Evolutionary conservation across 164 flowering plant species (phyloP), one percentile per base, ranked within the genome.

Genomic region (Annona squamosa): DNA sequence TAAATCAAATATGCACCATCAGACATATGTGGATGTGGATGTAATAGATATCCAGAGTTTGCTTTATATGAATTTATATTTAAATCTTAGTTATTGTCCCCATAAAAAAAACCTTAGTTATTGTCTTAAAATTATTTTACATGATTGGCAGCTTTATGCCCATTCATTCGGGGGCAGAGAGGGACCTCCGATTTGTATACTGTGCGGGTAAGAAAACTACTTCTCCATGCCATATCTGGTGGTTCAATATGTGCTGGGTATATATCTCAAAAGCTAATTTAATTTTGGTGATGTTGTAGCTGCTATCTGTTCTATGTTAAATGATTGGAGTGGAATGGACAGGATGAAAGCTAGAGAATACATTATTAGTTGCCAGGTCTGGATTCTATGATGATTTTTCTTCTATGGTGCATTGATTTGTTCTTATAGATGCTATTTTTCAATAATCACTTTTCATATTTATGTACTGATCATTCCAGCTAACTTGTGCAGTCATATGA

Each of bases 321-420:
- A 82, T 69, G 78, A 88, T 66, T 96, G 99, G 99, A 86, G 88
- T 79, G 99, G 98, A 74, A 89, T 96, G 86, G 90, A 96, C 76
- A 85, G 66, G 73, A 89, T 87, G 81, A 96, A 83, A 78, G 91
- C 98, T 1, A 96, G 87, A 80, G 85, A 88, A 18, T 93, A 84
- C 75, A 90, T 93, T 65, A 45, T 82, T 13, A 89, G 73, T 71
- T 96, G 99, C 81, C 98, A 93, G 97, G 99, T 93, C 7, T 72
- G 72, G 68, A 45, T 16, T 48, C 17, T 47, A 19, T 52, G 19
- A 45, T 45, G 67, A 43, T 62, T 7, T 57, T 65, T 12, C 63
- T 7, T 37, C 63, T 48, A 16, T 61, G 13, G 46, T 64, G 26
- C 13, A 1, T 62, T 67, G 69, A 46, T 52, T 78, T 71, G 48